Percentiles rank a stretch among this genome's conserved stretches.
These are phyloP conservation scores for Garcia nutans DNA, from an alignment of 345 rosid genomes.

Conservation along the genomic window DNA sequence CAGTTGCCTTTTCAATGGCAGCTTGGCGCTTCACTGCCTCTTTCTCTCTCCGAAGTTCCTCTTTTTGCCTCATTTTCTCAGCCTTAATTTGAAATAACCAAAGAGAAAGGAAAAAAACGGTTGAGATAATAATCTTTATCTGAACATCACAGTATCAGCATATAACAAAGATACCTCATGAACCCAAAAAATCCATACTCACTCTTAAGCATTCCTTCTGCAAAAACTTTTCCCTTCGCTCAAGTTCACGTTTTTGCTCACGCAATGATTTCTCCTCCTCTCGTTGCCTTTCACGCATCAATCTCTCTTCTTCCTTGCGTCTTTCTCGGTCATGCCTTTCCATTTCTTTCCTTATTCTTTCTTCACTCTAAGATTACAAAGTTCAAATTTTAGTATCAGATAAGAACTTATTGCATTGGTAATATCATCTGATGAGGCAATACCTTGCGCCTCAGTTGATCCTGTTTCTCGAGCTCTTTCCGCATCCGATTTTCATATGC, in stretches of 20 bases:
- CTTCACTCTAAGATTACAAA: conserved; percentile 65
- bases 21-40: conserved; percentile 79
- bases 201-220: conserved; percentile 78
- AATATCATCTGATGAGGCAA: conserved; percentile 14
- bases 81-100: conserved; percentile 55
- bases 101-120: conserved; percentile 13
- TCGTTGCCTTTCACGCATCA: conserved; percentile 87
- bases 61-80: conserved; percentile 83
- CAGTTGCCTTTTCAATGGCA: conserved; percentile 97
- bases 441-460: conserved; percentile 73
- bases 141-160: not conserved
- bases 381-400: conserved; percentile 24
- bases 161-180: not conserved
- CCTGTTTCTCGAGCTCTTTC: conserved; percentile 80
- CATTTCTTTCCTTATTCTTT: conserved; percentile 81
- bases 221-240: conserved; percentile 84
- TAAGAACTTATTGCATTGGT: not conserved
- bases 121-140: conserved; percentile 9
- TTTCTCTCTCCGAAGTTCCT: conserved; percentile 84
- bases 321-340: conserved; percentile 94
- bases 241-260: conserved; percentile 90
- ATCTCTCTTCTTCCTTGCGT: conserved; percentile 91
- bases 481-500: conserved; percentile 54
- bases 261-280: conserved; percentile 90
- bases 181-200: conserved; percentile 15